These are phyloP conservation scores for Peronospora belbahrii DNA, from an alignment of 352 stramenopile species.

Conservation along the genomic window DNA sequence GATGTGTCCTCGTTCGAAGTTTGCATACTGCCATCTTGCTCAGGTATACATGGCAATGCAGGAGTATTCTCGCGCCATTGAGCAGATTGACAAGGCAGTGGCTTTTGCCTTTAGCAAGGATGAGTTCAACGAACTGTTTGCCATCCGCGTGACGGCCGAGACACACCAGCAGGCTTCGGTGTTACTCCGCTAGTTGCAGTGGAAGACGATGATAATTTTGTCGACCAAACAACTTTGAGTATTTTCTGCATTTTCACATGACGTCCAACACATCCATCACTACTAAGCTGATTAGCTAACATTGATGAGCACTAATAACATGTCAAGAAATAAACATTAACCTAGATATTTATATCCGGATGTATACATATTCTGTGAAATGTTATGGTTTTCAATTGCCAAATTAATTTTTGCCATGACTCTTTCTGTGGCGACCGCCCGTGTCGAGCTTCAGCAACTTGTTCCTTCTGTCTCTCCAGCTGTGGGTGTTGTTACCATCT, in stretches of 20 bases:
- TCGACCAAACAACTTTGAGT: slow-evolving; percentile 20
- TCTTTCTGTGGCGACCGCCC: slow-evolving; percentile 68
- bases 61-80: slow-evolving; percentile 65
- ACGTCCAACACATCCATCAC: slow-evolving; percentile 2
- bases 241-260: slow-evolving; percentile 12
- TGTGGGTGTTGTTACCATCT: slow-evolving; percentile 83
- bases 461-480: slow-evolving; percentile 27
- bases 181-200: slow-evolving; percentile 44
- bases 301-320: not conserved
- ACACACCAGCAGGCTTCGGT: slow-evolving; percentile 65
- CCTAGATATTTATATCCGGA: not conserved
- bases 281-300: not conserved
- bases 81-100: slow-evolving; percentile 76
- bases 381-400: no score
- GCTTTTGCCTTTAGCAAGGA: slow-evolving; percentile 64
- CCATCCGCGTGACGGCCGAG: slow-evolving; percentile 68
- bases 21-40: slow-evolving; percentile 73
- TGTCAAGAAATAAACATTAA: not conserved
- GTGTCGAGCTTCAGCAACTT: slow-evolving; percentile 50
- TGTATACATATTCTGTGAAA: no score
- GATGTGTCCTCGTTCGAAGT: slow-evolving; percentile 76
- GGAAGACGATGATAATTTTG: slow-evolving; percentile 11
- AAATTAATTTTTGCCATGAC: slow-evolving; percentile 64
- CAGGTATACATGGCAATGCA: slow-evolving; percentile 86
- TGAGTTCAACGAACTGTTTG: slow-evolving; percentile 72